Base-by-base conservation (phyloP, 768 basidiomycete species). In the Termitomyces eurrhizus region DNA sequence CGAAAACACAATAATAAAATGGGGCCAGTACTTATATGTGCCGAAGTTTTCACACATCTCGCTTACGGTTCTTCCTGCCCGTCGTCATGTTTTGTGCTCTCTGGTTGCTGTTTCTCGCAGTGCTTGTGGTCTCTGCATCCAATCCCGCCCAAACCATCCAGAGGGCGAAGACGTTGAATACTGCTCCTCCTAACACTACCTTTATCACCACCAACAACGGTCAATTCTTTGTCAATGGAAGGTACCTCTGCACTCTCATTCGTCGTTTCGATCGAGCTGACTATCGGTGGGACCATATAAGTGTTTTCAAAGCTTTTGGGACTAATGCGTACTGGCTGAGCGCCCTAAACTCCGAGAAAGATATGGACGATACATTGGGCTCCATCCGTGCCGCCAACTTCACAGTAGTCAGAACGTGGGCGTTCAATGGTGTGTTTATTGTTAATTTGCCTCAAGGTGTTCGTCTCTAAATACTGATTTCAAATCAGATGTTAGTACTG, bases 271-370 rank as follows among this genome's bases (percentile, higher is more conserved):
- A 29, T 29, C 52, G n/a, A 8, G 55, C 62, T 65, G 51, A 59
- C 41, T 32, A 35, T 16, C 41, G 33, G n/a, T 42, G 16, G 12
- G 18, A 37, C 59, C 33, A 42, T 49, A 33, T 49, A 57, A 76
- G 76, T 41, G 58, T 56, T 7, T 70, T 74, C 60, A 60, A 66
- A 2, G 71, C 73, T 52, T 64, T 73, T 59, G 75, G 86, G 16
- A 87, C 88, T 0, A 86, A 86, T 60, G 84, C 81, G 1, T 89
- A 89, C 72, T 90, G 88, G 89, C 66, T 90, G 37, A 71, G 80
- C 35, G 71, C 75, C 45, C 68, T 90, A 37, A 86, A 87, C 60
- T 69, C 68, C 12, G 79, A 78, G 32, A 61, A 77, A 48, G 88
- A 90, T 65, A 84, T 90, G 49, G 76, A 80, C 68, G 66, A 74